Evolutionary conservation across 2,329 filamentous ascomycete species (phyloP).

Genomic region (Fusarium secorum): DNA sequence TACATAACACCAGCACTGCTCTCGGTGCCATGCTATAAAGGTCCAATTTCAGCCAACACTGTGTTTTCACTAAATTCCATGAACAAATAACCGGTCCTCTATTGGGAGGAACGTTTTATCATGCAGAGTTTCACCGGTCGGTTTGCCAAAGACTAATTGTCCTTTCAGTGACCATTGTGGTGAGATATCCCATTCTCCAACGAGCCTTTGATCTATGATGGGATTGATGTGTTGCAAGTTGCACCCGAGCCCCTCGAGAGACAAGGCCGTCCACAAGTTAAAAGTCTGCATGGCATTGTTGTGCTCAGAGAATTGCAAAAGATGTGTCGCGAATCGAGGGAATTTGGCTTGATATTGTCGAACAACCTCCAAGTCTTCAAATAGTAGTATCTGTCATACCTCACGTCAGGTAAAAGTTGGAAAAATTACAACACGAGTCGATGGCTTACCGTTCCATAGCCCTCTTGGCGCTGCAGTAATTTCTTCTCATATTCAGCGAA

Average conservation of each 20-base stretch:
- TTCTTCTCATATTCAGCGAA: slow-evolving; percentile 15
- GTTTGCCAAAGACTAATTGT: slow-evolving; percentile 19
- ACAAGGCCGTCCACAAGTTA: slow-evolving; percentile 18
- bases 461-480: neutral
- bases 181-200: slow-evolving; percentile 13
- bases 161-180: slow-evolving; percentile 22
- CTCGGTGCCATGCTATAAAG: neutral
- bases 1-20: neutral
- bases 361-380: slow-evolving; percentile 20
- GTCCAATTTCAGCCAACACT: neutral
- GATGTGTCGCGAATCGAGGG: slow-evolving; percentile 8
- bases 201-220: slow-evolving; percentile 11
- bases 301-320: slow-evolving; percentile 20
- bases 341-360: neutral
- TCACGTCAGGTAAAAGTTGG: too few relatives aligned
- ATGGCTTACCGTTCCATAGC: slow-evolving; percentile 8
- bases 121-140: neutral
- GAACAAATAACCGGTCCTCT: slow-evolving; percentile 3
- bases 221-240: slow-evolving; percentile 23
- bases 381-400: slow-evolving; percentile 13
- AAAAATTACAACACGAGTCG: too few relatives aligned
- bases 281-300: slow-evolving; percentile 20
- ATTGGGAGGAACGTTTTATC: neutral
- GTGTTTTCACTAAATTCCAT: neutral
- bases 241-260: slow-evolving; percentile 14